Percentiles rank a stretch among this genome's conserved stretches.
These are phyloP conservation scores for Botrytis paeoniae DNA, from an alignment of 2,329 filamentous ascomycete genomes.

Conservation along the genomic window DNA sequence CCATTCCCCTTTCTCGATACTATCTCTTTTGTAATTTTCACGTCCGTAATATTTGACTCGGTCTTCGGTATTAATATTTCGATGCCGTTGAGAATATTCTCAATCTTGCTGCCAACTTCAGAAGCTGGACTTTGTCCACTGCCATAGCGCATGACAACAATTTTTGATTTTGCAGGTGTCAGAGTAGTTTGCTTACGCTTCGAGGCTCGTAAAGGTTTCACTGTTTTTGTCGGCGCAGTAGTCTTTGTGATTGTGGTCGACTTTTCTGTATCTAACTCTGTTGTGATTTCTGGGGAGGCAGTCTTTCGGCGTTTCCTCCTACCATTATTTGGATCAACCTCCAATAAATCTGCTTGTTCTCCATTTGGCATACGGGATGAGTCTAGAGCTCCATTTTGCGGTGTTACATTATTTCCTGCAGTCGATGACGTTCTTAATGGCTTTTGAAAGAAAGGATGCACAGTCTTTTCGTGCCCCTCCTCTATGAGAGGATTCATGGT, in stretches of 20 bases:
- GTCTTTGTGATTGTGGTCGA: neutral
- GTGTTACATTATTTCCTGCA: neutral
- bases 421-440: conserved; percentile 27
- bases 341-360: conserved; percentile 27
- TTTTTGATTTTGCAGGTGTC: conserved; percentile 29
- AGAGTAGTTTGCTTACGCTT: conserved; percentile 2
- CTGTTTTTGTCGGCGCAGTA: neutral
- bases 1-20: conserved; percentile 4
- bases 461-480: conserved; percentile 25
- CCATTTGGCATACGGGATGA: neutral
- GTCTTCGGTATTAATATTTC: neutral
- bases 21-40: conserved; percentile 1
- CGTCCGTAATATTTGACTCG: neutral
- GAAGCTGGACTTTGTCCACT: conserved; percentile 44
- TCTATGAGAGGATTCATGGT: conserved; percentile 35
- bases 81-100: conserved; percentile 52
- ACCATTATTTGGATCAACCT: conserved; percentile 37
- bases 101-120: conserved; percentile 58
- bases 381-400: neutral
- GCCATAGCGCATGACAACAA: conserved; percentile 61
- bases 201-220: conserved; percentile 1
- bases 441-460: conserved; percentile 38
- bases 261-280: neutral
- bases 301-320: conserved; percentile 47
- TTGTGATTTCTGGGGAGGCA: conserved; percentile 27